These are phyloP conservation scores for Craterostigma plantagineum DNA, from an alignment of 257 asterid species.

Conservation along the genomic window DNA sequence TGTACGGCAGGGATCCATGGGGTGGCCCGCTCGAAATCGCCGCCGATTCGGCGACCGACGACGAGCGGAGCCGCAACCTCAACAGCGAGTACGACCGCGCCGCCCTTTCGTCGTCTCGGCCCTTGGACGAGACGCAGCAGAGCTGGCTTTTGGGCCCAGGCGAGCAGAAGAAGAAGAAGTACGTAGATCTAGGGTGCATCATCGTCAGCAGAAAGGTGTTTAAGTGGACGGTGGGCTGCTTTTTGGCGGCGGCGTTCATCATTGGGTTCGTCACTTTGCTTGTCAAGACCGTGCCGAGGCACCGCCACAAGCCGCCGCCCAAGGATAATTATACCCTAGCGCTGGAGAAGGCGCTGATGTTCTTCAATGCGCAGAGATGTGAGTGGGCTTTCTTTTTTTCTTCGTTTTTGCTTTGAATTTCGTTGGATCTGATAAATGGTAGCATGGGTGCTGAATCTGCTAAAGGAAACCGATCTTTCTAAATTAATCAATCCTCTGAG, in stretches of 20 bases:
- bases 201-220: constrained; percentile 81
- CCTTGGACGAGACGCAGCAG: constrained; percentile 90
- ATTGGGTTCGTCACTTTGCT: constrained; percentile 74
- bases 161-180: constrained; percentile 94
- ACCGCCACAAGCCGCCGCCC: constrained; percentile 51
- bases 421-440: too few relatives aligned
- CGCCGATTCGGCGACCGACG: constrained; percentile 93
- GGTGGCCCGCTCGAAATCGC: constrained; percentile 96
- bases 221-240: constrained; percentile 66
- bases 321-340: constrained; percentile 87
- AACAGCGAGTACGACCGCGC: constrained; percentile 71
- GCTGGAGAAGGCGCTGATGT: constrained; percentile 77
- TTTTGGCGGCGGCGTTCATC: constrained; percentile 53
- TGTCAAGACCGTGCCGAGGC: constrained; percentile 71
- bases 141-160: constrained; percentile 95
- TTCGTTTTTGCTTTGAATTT: too few relatives aligned
- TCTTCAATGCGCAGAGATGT: constrained; percentile 91
- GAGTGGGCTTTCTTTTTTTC: constrained; percentile 12
- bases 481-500: too few relatives aligned
- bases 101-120: constrained; percentile 53
- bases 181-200: constrained; percentile 93
- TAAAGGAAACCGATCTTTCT: too few relatives aligned
- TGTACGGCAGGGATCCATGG: constrained; percentile 98
- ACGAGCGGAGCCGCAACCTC: constrained; percentile 79
- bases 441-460: too few relatives aligned